Conservation (phyloP, 768 basidiomycete genomes). For the Mycena haematopus region DNA sequence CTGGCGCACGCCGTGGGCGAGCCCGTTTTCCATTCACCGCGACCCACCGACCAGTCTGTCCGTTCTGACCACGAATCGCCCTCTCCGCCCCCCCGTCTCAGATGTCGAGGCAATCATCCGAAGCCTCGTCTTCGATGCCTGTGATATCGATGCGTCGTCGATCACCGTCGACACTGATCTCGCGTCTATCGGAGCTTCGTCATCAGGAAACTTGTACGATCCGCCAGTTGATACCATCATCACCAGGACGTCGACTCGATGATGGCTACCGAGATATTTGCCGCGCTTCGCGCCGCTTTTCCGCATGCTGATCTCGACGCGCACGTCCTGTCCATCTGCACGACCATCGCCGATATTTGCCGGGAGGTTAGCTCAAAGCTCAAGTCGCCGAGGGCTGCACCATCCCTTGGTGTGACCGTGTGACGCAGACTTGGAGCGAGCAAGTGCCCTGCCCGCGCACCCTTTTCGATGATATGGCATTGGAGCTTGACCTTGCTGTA, state of each 20-base stretch:
- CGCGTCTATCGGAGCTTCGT: conserved; percentile 58
- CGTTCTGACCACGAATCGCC: not conserved
- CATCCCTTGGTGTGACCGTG: too few relatives aligned
- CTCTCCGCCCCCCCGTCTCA: conserved; percentile 5
- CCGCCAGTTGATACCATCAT: too few relatives aligned
- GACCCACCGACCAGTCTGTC: not conserved
- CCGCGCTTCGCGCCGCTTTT: conserved; percentile 44
- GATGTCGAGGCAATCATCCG: conserved; percentile 41
- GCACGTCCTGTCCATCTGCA: conserved; percentile 41
- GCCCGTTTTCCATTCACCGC: not conserved
- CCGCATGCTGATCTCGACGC: conserved; percentile 39
- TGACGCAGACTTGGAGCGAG: conserved; percentile 27
- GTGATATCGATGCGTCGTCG: conserved; percentile 44
- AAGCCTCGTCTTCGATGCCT: conserved; percentile 48
- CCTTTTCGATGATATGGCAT: conserved; percentile 44
- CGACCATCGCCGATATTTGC: conserved; percentile 45
- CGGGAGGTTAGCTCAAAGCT: conserved; percentile 34
- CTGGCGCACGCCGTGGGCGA: conserved; percentile 45
- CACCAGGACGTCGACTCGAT: conserved; percentile 76
- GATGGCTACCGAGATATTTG: conserved; percentile 62
- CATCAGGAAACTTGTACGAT: too few relatives aligned
- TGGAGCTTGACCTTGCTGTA: conserved; percentile 25
- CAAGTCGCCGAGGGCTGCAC: not conserved
- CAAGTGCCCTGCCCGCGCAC: conserved; percentile 45
- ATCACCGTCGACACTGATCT: conserved; percentile 48